Percentiles rank a stretch among this genome's conserved stretches.
phyloP scores from a whole-genome alignment of 345 rosid species.

The Angophora floribunda region DNA sequence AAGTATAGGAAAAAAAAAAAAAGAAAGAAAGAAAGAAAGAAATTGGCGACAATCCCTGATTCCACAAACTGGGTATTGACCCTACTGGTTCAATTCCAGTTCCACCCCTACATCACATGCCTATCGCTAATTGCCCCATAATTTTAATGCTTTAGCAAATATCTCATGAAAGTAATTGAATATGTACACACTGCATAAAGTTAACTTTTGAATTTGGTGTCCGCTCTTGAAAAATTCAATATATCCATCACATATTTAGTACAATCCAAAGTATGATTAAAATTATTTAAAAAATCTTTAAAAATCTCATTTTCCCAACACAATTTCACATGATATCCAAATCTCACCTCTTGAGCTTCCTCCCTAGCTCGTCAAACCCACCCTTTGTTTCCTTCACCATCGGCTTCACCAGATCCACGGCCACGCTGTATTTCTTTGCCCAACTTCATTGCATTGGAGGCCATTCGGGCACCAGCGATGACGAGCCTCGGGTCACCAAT shows the following conservation, averaged over 20 bases:
- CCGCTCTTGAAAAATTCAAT: neutral
- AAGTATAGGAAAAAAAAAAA: neutral
- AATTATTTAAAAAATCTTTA: neutral
- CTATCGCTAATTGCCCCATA: neutral
- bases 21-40: neutral
- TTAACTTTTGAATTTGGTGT: neutral
- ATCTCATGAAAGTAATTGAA: neutral
- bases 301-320: neutral
- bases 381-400: neutral
- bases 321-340: neutral
- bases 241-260: neutral
- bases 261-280: neutral
- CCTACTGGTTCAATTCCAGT: fast-evolving
- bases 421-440: neutral
- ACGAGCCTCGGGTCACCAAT: neutral
- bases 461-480: neutral
- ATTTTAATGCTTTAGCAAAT: neutral
- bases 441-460: neutral
- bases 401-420: neutral
- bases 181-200: neutral
- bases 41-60: neutral
- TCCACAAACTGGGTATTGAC: neutral
- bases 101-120: neutral
- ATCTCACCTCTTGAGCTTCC: neutral
- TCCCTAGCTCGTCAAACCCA: neutral